Percentiles rank a stretch among this genome's conserved stretches.
These are phyloP conservation scores for Peterozyma xylosa DNA, from an alignment of 805 yeast genomes.

Conservation along the genomic window DNA sequence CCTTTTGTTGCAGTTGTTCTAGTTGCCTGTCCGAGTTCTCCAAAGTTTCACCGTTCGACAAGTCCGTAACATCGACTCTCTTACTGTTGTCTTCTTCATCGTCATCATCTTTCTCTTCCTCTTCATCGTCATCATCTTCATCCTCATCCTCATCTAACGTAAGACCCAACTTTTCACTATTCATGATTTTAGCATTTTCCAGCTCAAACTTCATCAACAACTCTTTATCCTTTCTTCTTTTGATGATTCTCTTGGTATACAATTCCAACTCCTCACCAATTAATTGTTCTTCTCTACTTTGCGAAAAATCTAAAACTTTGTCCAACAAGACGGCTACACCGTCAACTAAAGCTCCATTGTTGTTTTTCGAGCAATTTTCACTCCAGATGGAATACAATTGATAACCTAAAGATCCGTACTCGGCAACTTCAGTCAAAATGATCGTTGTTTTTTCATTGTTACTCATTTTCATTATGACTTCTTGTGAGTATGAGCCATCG, in stretches of 20 bases:
- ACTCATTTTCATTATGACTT: slow-evolving; percentile 48
- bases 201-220: slow-evolving; percentile 22
- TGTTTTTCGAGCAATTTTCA: slow-evolving; percentile 25
- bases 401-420: slow-evolving; percentile 36
- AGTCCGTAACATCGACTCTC: slow-evolving; percentile 3
- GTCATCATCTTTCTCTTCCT: slow-evolving; percentile 20
- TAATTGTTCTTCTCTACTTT: slow-evolving; percentile 39
- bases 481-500: slow-evolving; percentile 54
- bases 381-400: slow-evolving; percentile 51
- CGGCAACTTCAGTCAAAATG: slow-evolving; percentile 64
- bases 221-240: slow-evolving; percentile 31
- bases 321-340: slow-evolving; percentile 54
- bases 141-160: slow-evolving; percentile 10
- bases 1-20: slow-evolving; percentile 16
- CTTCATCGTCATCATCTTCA: slow-evolving; percentile 21
- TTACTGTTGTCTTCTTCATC: slow-evolving; percentile 10
- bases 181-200: slow-evolving; percentile 20
- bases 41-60: slow-evolving; percentile 7
- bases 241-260: slow-evolving; percentile 38
- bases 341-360: slow-evolving; percentile 39
- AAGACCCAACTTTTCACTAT: slow-evolving; percentile 15
- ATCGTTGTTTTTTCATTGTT: slow-evolving; percentile 61
- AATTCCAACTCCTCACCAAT: slow-evolving; percentile 40
- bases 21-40: background rate
- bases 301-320: slow-evolving; percentile 31